These are phyloP conservation scores for Extremus antarcticus DNA, from an alignment of 495 filamentous ascomycete species.

Conservation along the genomic window DNA sequence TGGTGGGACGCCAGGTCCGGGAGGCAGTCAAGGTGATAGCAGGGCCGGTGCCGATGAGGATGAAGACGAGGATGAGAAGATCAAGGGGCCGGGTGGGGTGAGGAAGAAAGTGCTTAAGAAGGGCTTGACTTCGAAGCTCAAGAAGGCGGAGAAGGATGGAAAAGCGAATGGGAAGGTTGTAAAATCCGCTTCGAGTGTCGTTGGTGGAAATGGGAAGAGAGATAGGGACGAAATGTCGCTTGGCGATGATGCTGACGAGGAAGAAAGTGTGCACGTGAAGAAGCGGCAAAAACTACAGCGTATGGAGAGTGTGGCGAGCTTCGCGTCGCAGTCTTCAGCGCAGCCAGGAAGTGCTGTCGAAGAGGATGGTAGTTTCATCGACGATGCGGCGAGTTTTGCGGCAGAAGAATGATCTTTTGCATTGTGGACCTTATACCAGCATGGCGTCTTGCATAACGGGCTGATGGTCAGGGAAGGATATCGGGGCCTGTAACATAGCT, in stretches of 20 bases:
- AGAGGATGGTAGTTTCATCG: constrained; percentile 13
- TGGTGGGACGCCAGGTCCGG: constrained; percentile 44
- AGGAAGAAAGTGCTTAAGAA: constrained; percentile 34
- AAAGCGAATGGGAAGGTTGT: constrained; percentile 8
- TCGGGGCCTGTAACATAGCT: too few species aligned
- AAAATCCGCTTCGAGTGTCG: neutral
- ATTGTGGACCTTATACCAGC: too few species aligned
- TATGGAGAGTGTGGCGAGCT: constrained; percentile 6
- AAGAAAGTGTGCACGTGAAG: constrained; percentile 16
- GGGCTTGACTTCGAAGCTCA: constrained; percentile 12
- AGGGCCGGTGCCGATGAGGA: constrained; percentile 16
- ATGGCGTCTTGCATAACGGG: too few species aligned
- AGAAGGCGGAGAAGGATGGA: constrained; percentile 12
- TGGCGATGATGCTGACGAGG: constrained; percentile 14
- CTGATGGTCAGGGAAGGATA: too few species aligned
- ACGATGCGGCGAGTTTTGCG: constrained; percentile 7
- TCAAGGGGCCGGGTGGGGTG: constrained; percentile 27
- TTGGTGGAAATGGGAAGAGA: constrained; percentile 3
- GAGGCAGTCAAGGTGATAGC: constrained; percentile 6
- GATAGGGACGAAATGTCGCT: constrained; percentile 15
- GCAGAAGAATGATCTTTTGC: constrained; percentile 1
- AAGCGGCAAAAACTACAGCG: constrained; percentile 17
- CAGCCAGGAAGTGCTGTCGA: neutral
- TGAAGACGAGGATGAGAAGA: constrained; percentile 24
- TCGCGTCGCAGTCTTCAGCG: neutral